Base-by-base conservation (phyloP, 2,329 filamentous ascomycete genomes). In the Berkeleyomyces rouxiae region DNA sequence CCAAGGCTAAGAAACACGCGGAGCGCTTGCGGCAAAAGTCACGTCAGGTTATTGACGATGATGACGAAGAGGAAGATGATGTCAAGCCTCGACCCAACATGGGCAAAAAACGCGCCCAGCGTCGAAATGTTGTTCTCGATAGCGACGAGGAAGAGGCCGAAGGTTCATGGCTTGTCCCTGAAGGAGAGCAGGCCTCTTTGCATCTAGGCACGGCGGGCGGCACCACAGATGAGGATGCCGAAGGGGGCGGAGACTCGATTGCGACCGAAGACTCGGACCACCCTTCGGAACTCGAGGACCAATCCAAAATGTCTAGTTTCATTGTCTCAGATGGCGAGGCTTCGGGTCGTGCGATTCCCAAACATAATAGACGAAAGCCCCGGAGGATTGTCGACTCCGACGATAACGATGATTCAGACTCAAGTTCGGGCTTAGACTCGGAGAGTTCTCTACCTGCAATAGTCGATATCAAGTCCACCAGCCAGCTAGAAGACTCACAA, bases 141-240 rank as follows among this genome's bases (percentile, higher is more conserved):
- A 88, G 85, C 63, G 81, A 85, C 66, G 85, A 86, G 33, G 84
- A 80, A 10, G 82, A 85, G 31, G 83, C 80, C 4, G 83, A 88
- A 63, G 88, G 82, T 10, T 86, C 88, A 67, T 95, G 90, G 90
- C 77, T 95, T 49, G 87, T 91, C 3, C 79, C 83, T 0, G 84
- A 87, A 63, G 78, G 81, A 7, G 78, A 93, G 69, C 83, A 80
- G 53, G 77, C 79, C 0, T 70, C 77, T 0, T 70, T 84, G 3
- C 76, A 77, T n/a, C 77, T 91, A 13, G 88, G 87, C 58, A 87
- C 85, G 70, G 87, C 88, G 53, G 90, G 89, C n/a, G 89, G 88
- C 3, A 82, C 83, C n/a, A 87, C 90, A 61, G 89, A 95, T 66
- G 90, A 95, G 71, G 83, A 96, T 70, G 88, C 87, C 2, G 91